Base-by-base conservation (phyloP, 169 alveolate species). In the Plasmodium relictum region DNA sequence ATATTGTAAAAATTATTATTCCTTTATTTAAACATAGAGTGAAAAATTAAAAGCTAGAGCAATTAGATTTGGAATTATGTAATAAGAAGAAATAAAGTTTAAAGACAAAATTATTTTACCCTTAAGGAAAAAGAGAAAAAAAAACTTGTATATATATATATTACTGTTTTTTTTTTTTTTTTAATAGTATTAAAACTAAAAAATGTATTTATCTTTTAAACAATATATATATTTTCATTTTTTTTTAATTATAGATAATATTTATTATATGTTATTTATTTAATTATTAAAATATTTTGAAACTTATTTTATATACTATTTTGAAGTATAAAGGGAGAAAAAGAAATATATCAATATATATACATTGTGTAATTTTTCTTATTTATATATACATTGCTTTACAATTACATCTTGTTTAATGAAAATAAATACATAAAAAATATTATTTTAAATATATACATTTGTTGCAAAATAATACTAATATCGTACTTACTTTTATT, bases 31-130 rank as follows among this genome's bases (percentile, higher is more conserved):
- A 7, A 24, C 20, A 6, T 45, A 83, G 91, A 52, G 83, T 83
- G 91, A 83, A 10, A 83, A 83, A n/a, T 59, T 83, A 61, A 68
- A 83, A 52, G 91, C 91, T 18, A 52, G 91, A 37, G 91, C 91
- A 18, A 80, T 83, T 18, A 66, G 91, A 68, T 83, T 83, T 83
- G 91, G 91, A 6, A 68, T 83, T 26, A 56, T 56, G 54, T 56
- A 83, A 68, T 66, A n/a, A 37, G 2, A 6, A 22, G 3, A 31
- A 31, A 2, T 54, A 72, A 72, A 42, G 6, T 16, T 4, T 16
- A n/a, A 37, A 31, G 50, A 26, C 6, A 26, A 63, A 31, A 63
- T 3, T 20, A 18, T n/a, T 20, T 59, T 59, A 59, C 41, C 2
- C 69, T 4, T 20, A 63, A 26, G 14, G 0, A 68, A 42, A 18